Evolutionary conservation across 208 protist species (phyloP).

Genomic region (Crithidia thermophila): DNA sequence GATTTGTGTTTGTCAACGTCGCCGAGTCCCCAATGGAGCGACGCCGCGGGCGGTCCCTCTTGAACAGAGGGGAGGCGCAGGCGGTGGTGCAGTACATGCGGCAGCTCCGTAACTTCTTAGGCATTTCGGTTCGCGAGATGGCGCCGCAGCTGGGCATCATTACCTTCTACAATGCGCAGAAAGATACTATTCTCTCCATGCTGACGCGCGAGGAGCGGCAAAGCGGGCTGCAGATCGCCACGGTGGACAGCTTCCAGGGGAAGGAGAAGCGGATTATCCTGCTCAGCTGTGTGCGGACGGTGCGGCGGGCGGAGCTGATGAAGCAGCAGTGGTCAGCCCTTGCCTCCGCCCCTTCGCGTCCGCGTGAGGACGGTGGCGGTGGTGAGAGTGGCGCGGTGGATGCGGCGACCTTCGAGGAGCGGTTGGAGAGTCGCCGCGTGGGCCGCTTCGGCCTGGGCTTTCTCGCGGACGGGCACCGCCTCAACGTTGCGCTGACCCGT

Average conservation of each 20-base stretch:
- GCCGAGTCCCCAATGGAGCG: constrained; percentile 48
- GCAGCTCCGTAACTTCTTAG: constrained; percentile 54
- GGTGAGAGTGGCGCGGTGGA: no score
- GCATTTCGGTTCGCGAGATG: constrained; percentile 56
- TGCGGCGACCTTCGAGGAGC: constrained; percentile 10
- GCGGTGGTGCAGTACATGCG: constrained; percentile 77
- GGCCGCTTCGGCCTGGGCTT: constrained; percentile 79
- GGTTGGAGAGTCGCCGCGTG: constrained; percentile 13
- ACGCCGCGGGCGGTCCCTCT: constrained; percentile 37
- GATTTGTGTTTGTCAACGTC: constrained; percentile 83
- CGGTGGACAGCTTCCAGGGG: constrained; percentile 95
- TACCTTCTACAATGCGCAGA: constrained; percentile 87
- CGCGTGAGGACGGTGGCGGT: no score
- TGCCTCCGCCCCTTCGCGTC: no score
- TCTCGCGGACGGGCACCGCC: constrained; percentile 82
- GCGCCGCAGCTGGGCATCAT: constrained; percentile 68
- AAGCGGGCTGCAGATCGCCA: constrained; percentile 76
- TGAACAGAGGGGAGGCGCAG: constrained; percentile 56
- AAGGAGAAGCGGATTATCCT: constrained; percentile 94
- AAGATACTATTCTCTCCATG: constrained; percentile 39
- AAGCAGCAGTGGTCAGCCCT: no score
- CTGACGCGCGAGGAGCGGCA: constrained; percentile 58
- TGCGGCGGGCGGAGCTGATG: constrained; percentile 26
- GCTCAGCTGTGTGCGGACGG: constrained; percentile 89
- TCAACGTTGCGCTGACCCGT: constrained; percentile 95